Percentiles rank a stretch among this genome's conserved stretches.
Evolutionary conservation across 495 filamentous ascomycete genomes (phyloP).

Genomic region (Podospora conica): DNA sequence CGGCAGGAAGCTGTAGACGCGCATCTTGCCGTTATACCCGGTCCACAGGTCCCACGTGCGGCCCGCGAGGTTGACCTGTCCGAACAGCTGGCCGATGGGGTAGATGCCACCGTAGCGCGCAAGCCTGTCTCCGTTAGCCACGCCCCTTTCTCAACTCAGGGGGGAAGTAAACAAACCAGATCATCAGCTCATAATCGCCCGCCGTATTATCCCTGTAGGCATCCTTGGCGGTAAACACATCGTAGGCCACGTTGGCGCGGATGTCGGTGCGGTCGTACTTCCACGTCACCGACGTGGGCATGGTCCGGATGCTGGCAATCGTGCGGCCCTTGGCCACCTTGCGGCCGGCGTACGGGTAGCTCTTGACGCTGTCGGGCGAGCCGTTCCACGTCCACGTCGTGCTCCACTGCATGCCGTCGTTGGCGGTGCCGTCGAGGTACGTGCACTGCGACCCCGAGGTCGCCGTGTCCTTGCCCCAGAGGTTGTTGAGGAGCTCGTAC

Average conservation of each 20-base stretch:
- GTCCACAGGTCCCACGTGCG: slow-evolving; percentile 35
- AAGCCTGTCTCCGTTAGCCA: slow-evolving; percentile 20
- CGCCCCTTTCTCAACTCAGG: background rate
- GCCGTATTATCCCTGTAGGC: slow-evolving; percentile 38
- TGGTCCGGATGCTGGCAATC: slow-evolving; percentile 31
- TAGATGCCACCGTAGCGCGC: slow-evolving; percentile 30
- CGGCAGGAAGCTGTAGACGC: slow-evolving; percentile 43
- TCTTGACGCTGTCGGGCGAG: slow-evolving; percentile 38
- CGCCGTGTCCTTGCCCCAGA: slow-evolving; percentile 34
- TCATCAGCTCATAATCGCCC: slow-evolving; percentile 47
- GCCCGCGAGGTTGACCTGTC: slow-evolving; percentile 28
- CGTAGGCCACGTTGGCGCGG: slow-evolving; percentile 42
- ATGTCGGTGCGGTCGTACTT: slow-evolving; percentile 34
- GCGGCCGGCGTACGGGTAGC: slow-evolving; percentile 35
- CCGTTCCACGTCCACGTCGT: slow-evolving; percentile 43
- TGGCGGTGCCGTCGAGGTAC: slow-evolving; percentile 29
- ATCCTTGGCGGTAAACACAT: slow-evolving; percentile 43
- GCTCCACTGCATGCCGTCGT: slow-evolving; percentile 31
- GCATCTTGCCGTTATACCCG: slow-evolving; percentile 34
- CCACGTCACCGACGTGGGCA: slow-evolving; percentile 38
- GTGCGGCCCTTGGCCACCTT: slow-evolving; percentile 27
- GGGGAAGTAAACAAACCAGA: slow-evolving; percentile 32
- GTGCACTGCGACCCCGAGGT: slow-evolving; percentile 41
- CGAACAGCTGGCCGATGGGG: slow-evolving; percentile 36
- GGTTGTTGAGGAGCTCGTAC: slow-evolving; percentile 44